Evolutionary conservation across 768 basidiomycete species (phyloP).

Genomic region (Boletus vermiculosoides): DNA sequence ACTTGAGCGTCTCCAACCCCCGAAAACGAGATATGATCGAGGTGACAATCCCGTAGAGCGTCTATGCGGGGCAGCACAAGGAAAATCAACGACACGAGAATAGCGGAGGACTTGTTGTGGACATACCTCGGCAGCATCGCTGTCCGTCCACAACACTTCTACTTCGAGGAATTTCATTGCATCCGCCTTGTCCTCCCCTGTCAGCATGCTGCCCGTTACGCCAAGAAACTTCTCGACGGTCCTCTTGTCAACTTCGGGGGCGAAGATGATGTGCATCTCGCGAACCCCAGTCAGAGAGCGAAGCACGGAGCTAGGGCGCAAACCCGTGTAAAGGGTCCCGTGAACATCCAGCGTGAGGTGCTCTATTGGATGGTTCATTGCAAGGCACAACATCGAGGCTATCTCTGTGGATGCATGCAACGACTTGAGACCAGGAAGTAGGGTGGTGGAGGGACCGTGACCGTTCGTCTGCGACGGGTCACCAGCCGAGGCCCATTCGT

Average conservation of each 20-base stretch:
- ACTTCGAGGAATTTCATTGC: constrained; percentile 27
- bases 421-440: constrained; percentile 27
- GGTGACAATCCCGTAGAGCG: constrained; percentile 29
- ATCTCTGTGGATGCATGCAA: constrained; percentile 29
- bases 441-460: not conserved
- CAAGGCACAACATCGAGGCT: constrained; percentile 18
- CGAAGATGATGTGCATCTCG: constrained; percentile 30
- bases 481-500: constrained; percentile 8
- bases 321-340: constrained; percentile 29
- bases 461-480: not conserved
- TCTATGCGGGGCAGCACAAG: constrained; percentile 11
- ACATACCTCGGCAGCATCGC: constrained; percentile 31
- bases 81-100: not conserved
- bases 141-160: constrained; percentile 28
- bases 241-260: constrained; percentile 33
- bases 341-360: constrained; percentile 26
- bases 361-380: constrained; percentile 17
- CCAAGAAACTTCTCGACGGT: constrained; percentile 34
- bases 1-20: constrained; percentile 28
- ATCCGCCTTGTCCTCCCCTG: constrained; percentile 8
- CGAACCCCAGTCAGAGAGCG: constrained; percentile 29
- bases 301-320: constrained; percentile 28
- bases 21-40: constrained; percentile 33
- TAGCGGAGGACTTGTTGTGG: not conserved
- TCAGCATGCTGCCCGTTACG: constrained; percentile 22